Evolutionary conservation across 2,329 filamentous ascomycete genomes (phyloP).

Genomic region (Zalaria sp.): DNA sequence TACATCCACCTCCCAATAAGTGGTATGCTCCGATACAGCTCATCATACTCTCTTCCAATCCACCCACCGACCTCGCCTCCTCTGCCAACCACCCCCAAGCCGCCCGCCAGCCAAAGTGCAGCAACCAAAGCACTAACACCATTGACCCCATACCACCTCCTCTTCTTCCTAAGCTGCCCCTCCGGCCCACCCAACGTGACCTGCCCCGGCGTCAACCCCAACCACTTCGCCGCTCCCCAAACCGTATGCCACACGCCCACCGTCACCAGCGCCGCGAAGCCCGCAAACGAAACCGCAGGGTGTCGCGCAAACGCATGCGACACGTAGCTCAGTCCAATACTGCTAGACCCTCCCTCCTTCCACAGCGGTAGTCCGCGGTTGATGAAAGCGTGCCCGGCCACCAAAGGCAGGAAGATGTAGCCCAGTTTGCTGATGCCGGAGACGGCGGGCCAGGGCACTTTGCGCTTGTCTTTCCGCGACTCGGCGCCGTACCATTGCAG

Average conservation of each 20-base stretch:
- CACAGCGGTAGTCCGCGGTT: slow-evolving; percentile 64
- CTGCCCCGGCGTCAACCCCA: slow-evolving; percentile 47
- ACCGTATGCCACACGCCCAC: slow-evolving; percentile 63
- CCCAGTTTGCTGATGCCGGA: slow-evolving; percentile 60
- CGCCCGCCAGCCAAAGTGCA: slow-evolving; percentile 67
- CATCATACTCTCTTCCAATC: slow-evolving; percentile 69
- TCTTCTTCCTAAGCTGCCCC: slow-evolving; percentile 41
- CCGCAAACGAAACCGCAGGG: slow-evolving; percentile 48
- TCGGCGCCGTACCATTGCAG: slow-evolving; percentile 62
- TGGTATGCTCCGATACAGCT: slow-evolving; percentile 50
- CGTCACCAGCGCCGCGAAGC: slow-evolving; percentile 54
- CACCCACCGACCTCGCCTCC: slow-evolving; percentile 60
- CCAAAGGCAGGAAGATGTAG: slow-evolving; percentile 51
- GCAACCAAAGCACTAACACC: slow-evolving; percentile 43
- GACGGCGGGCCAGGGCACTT: slow-evolving; percentile 52
- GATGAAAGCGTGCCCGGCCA: slow-evolving; percentile 57
- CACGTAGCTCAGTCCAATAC: slow-evolving; percentile 71
- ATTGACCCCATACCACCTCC: slow-evolving; percentile 60
- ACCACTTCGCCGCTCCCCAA: slow-evolving; percentile 77
- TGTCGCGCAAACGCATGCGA: slow-evolving; percentile 71
- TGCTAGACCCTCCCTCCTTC: slow-evolving; percentile 72
- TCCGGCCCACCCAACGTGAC: slow-evolving; percentile 33
- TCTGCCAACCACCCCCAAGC: slow-evolving; percentile 61
- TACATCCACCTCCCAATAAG: slow-evolving; percentile 37
- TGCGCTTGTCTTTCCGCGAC: slow-evolving; percentile 35